A percentile compares a stretch with the other conserved stretches of the same genome.
Conservation (phyloP, 495 filamentous ascomycete genomes). For the Evansstolkia leycettana region DNA sequence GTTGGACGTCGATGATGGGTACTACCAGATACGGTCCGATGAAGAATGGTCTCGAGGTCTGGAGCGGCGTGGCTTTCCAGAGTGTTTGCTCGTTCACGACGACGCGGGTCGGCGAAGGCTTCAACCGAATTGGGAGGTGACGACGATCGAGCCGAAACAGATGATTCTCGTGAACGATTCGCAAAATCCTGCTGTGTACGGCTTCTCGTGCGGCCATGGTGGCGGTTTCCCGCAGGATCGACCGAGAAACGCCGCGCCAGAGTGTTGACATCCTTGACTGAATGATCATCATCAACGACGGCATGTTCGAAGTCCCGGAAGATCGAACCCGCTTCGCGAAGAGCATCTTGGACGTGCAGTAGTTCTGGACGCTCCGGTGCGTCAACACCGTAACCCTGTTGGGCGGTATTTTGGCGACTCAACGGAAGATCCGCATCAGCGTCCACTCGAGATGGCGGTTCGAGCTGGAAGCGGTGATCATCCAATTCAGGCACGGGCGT, state of each 20-base stretch:
- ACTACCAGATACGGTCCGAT: slow-evolving; percentile 57
- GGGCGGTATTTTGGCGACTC: slow-evolving; percentile 27
- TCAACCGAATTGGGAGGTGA: slow-evolving; percentile 97
- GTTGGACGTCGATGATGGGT: slow-evolving; percentile 52
- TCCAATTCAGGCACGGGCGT: slow-evolving; percentile 83
- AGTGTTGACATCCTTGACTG: slow-evolving; percentile 27
- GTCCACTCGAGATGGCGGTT: slow-evolving; percentile 52
- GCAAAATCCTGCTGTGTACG: slow-evolving; percentile 31
- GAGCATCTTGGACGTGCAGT: slow-evolving; percentile 35
- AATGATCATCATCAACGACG: slow-evolving; percentile 65
- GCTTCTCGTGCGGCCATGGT: slow-evolving; percentile 25
- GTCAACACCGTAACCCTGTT: slow-evolving; percentile 15
- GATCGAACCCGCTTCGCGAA: slow-evolving; percentile 35
- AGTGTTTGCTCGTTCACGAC: slow-evolving; percentile 55
- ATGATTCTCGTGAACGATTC: slow-evolving; percentile 37
- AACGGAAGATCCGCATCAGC: slow-evolving; percentile 24
- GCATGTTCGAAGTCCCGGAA: slow-evolving; percentile 70
- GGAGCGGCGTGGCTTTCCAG: slow-evolving; percentile 46
- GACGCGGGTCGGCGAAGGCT: slow-evolving; percentile 73
- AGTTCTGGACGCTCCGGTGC: slow-evolving; percentile 31
- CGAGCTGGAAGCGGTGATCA: slow-evolving; percentile 75
- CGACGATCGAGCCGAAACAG: slow-evolving; percentile 50
- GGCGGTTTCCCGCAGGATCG: slow-evolving; percentile 24
- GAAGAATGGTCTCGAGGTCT: slow-evolving; percentile 47
- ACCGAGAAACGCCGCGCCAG: slow-evolving; percentile 28